phyloP scores from a whole-genome alignment of 2,329 filamentous ascomycete genomes.

The Ilyonectria sp. region DNA sequence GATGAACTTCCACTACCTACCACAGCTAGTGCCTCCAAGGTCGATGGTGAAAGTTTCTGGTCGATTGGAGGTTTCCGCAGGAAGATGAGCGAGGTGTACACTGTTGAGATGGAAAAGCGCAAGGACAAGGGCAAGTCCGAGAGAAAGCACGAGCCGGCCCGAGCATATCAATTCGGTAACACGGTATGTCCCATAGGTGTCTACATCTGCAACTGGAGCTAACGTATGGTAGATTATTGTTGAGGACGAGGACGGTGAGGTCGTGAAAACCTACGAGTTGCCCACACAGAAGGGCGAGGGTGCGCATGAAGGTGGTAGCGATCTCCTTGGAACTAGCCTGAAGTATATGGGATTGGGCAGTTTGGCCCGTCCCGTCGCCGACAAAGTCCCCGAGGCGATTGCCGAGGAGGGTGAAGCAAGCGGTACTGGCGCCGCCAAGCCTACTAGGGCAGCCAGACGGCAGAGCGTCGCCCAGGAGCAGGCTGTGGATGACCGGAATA shows the following conservation, averaged over 20 bases:
- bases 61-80: slow-evolving; percentile 62
- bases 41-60: slow-evolving; percentile 49
- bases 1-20: slow-evolving; percentile 36
- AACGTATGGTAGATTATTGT: slow-evolving; percentile 79
- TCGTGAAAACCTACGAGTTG: slow-evolving; percentile 87
- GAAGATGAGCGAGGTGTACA: slow-evolving; percentile 66
- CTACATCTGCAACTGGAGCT: slow-evolving; percentile 34
- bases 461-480: slow-evolving; percentile 61
- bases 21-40: slow-evolving; percentile 34
- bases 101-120: slow-evolving; percentile 73
- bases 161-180: slow-evolving; percentile 89
- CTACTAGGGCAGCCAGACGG: slow-evolving; percentile 63
- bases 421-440: slow-evolving; percentile 54
- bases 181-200: slow-evolving; percentile 64
- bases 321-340: slow-evolving; percentile 61
- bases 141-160: slow-evolving; percentile 78
- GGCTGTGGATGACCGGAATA: slow-evolving; percentile 78
- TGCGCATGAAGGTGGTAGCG: slow-evolving; percentile 53
- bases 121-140: slow-evolving; percentile 75
- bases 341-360: slow-evolving; percentile 70
- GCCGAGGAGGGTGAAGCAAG: slow-evolving; percentile 52
- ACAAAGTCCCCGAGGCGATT: slow-evolving; percentile 52
- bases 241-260: slow-evolving; percentile 88
- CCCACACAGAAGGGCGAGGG: slow-evolving; percentile 64
- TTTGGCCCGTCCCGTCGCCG: slow-evolving; percentile 56